A percentile compares a stretch with the other conserved stretches of the same genome.
Conservation (phyloP, 768 basidiomycete genomes). For the Termitomyces sp. region DNA sequence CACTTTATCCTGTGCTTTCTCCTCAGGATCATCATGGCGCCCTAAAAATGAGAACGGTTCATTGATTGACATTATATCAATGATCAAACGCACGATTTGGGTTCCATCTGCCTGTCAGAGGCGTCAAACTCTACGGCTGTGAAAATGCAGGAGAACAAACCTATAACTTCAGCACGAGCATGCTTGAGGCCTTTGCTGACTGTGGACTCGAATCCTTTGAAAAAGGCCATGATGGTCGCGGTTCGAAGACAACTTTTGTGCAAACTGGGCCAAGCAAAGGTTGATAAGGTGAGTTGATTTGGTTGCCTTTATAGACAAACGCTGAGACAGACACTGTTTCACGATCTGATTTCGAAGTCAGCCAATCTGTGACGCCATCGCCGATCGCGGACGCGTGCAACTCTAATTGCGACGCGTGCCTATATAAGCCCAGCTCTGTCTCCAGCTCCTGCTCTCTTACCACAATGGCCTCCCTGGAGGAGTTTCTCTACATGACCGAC, state of each 20-base stretch:
- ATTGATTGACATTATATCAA: neutral
- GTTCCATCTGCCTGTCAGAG: slow-evolving; percentile 34
- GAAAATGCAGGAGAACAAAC: slow-evolving; percentile 7
- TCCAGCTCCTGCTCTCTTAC: neutral
- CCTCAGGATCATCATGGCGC: slow-evolving; percentile 59
- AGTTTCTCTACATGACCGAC: slow-evolving; percentile 7
- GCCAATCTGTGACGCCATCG: neutral
- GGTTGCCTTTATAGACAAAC: neutral
- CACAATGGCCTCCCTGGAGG: slow-evolving; percentile 6
- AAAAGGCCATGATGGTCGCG: slow-evolving; percentile 6
- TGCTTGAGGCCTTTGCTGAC: slow-evolving; percentile 31
- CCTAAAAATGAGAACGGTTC: neutral
- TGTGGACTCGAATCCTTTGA: slow-evolving; percentile 7
- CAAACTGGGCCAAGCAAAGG: slow-evolving; percentile 6
- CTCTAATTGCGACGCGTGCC: neutral
- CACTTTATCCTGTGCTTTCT: slow-evolving; percentile 63
- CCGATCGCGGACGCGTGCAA: neutral
- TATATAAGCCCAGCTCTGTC: neutral
- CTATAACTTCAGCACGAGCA: slow-evolving; percentile 34
- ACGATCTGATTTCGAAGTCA: neutral
- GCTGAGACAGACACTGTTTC: neutral
- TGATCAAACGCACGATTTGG: slow-evolving; percentile 36
- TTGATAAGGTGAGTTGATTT: neutral
- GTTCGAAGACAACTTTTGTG: neutral
- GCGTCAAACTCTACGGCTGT: neutral